Conservation (phyloP, 352 stramenopile genomes). For the Pythium vanterpoolii region DNA sequence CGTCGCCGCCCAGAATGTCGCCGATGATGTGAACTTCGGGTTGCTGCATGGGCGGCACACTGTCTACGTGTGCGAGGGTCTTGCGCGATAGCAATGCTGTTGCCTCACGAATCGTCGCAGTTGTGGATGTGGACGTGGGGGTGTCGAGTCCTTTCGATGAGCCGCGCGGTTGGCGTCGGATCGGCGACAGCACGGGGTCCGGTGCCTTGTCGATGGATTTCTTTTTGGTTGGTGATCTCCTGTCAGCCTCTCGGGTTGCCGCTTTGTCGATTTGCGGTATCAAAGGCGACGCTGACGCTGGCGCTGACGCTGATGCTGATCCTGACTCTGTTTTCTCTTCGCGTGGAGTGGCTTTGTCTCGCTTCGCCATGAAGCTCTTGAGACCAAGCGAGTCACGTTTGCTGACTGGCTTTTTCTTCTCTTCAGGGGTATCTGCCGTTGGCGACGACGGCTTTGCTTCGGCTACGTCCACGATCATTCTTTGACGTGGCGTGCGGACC, state of each 20-base stretch:
- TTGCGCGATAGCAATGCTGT: constrained; percentile 1
- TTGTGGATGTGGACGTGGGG: neutral
- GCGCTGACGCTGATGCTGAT: neutral
- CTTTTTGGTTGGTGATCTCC: neutral
- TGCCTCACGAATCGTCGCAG: constrained; percentile 14
- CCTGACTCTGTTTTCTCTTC: constrained; percentile 1
- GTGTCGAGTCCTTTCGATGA: neutral
- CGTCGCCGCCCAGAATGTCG: constrained; percentile 55
- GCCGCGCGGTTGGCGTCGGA: constrained; percentile 11
- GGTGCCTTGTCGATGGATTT: neutral
- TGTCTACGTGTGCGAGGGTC: neutral
- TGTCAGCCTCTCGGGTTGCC: neutral
- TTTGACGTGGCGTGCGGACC: neutral
- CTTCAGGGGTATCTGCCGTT: neutral
- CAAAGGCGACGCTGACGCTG: neutral
- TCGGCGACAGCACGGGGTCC: constrained; percentile 11
- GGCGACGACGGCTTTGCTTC: constrained; percentile 11
- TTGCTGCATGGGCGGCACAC: constrained; percentile 38
- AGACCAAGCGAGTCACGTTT: constrained; percentile 21
- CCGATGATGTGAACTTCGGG: constrained; percentile 70
- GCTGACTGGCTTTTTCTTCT: constrained; percentile 2
- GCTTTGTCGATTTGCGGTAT: neutral
- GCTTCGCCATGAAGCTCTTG: constrained; percentile 13
- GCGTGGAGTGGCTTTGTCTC: constrained; percentile 3
- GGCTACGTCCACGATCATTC: neutral